These are phyloP conservation scores for Salix brachista DNA, from an alignment of 345 rosid genomes.

Conservation along the genomic window DNA sequence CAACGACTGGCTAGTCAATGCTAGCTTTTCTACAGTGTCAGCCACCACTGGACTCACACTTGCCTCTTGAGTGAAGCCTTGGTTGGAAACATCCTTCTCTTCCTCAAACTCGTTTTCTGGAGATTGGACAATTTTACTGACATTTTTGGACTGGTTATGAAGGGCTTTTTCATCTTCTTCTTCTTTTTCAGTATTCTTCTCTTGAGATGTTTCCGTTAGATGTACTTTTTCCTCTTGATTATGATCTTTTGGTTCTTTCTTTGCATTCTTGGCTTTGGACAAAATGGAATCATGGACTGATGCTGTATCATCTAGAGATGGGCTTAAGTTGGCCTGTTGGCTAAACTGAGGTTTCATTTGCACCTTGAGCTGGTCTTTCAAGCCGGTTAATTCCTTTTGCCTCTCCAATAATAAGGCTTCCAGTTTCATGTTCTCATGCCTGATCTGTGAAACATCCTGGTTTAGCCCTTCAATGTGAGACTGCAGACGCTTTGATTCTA, in stretches of 20 bases:
- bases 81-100: constrained; percentile 29
- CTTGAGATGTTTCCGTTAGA: constrained; percentile 22
- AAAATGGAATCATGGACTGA: constrained; percentile 25
- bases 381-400: constrained; percentile 45
- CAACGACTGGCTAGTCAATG: constrained; percentile 26
- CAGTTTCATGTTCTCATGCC: constrained; percentile 51
- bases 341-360: constrained; percentile 28
- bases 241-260: constrained; percentile 33
- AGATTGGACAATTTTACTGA: constrained; percentile 33
- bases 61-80: constrained; percentile 15
- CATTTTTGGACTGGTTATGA: constrained; percentile 10
- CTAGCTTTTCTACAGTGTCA: constrained; percentile 20
- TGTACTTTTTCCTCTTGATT: constrained; percentile 31
- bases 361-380: constrained; percentile 40
- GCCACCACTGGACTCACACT: constrained; percentile 22
- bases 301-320: constrained; percentile 29
- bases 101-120: constrained; percentile 57
- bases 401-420: constrained; percentile 44
- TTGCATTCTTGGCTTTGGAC: constrained; percentile 36
- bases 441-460: constrained; percentile 53
- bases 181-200: constrained; percentile 27
- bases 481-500: constrained; percentile 66
- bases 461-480: constrained; percentile 59
- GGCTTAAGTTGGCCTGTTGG: constrained; percentile 30
- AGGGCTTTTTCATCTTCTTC: constrained; percentile 3